Conservation (phyloP, 1,284 basidiomycete species). For the Mycosarcoma maydis region DNA sequence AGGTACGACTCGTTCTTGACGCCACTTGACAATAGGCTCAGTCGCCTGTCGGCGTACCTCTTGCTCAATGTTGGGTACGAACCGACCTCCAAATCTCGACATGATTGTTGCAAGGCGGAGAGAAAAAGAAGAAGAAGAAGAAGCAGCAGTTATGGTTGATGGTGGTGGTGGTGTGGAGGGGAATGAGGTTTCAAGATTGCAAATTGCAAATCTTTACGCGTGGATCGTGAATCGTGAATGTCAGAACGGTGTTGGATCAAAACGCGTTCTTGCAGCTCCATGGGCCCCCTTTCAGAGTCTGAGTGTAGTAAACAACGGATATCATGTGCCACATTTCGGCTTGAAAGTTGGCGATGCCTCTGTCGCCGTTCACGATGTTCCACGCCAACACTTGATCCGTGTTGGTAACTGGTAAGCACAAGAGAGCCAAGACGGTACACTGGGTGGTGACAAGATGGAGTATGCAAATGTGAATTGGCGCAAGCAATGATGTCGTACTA, state of each 20-base stretch:
- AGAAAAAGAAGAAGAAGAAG: not conserved
- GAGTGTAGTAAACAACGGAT: too few relatives aligned
- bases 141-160: not conserved
- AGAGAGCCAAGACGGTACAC: too few relatives aligned
- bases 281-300: too few relatives aligned
- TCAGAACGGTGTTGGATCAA: not conserved
- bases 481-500: slow-evolving; percentile 1
- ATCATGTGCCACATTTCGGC: too few relatives aligned
- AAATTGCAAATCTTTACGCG: too few relatives aligned
- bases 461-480: not conserved
- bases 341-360: too few relatives aligned
- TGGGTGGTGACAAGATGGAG: too few relatives aligned
- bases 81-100: slow-evolving; percentile 37
- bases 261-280: not conserved
- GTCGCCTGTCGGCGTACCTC: slow-evolving; percentile 37
- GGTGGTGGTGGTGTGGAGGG: slow-evolving; percentile 1
- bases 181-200: too few relatives aligned
- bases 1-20: slow-evolving; percentile 31
- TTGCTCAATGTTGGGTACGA: slow-evolving; percentile 44
- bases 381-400: too few relatives aligned
- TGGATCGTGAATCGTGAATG: too few relatives aligned
- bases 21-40: slow-evolving; percentile 41
- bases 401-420: too few relatives aligned
- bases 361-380: too few relatives aligned
- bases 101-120: slow-evolving; percentile 3